Conservation (phyloP, 2,329 filamentous ascomycete genomes). For the Nannizziopsis arthrosporioides region DNA sequence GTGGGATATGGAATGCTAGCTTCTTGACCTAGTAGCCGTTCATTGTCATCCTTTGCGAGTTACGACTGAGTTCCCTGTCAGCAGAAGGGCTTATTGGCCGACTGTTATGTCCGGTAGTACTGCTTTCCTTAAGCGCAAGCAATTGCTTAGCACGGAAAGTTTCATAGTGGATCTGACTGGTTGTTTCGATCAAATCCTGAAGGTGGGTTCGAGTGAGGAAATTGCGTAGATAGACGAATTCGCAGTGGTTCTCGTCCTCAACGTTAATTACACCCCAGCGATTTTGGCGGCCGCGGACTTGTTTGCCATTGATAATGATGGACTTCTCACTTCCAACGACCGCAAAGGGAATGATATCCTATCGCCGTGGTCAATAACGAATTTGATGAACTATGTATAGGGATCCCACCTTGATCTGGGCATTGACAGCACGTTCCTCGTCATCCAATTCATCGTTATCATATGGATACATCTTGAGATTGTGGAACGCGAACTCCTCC, state of each 20-base stretch:
- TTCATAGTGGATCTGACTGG: constrained; percentile 99
- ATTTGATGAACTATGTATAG: neutral
- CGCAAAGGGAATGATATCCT: constrained; percentile 92
- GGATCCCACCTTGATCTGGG: constrained; percentile 75
- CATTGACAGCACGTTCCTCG: constrained; percentile 87
- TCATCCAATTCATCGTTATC: constrained; percentile 98
- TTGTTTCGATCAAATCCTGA: constrained; percentile 97
- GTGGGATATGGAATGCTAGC: too few species aligned
- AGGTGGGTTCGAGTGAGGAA: constrained; percentile 97
- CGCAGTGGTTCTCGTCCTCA: constrained; percentile 98
- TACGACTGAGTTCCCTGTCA: constrained; percentile 89
- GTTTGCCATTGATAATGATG: constrained; percentile 93
- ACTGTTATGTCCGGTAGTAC: constrained; percentile 64
- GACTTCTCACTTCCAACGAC: constrained; percentile 97
- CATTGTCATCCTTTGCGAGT: constrained; percentile 95
- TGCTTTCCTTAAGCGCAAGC: constrained; percentile 95
- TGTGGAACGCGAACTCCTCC: constrained; percentile 99
- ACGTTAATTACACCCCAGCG: constrained; percentile 99
- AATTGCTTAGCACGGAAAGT: constrained; percentile 99
- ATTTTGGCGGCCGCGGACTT: constrained; percentile 95
- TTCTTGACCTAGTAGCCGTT: constrained; percentile 69
- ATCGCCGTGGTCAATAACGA: neutral
- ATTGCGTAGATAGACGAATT: constrained; percentile 96
- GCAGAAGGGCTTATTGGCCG: constrained; percentile 91
- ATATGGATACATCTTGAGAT: constrained; percentile 99